Base-by-base conservation (phyloP, 129 eudicot genomes). In the Lactuca saligna region DNA sequence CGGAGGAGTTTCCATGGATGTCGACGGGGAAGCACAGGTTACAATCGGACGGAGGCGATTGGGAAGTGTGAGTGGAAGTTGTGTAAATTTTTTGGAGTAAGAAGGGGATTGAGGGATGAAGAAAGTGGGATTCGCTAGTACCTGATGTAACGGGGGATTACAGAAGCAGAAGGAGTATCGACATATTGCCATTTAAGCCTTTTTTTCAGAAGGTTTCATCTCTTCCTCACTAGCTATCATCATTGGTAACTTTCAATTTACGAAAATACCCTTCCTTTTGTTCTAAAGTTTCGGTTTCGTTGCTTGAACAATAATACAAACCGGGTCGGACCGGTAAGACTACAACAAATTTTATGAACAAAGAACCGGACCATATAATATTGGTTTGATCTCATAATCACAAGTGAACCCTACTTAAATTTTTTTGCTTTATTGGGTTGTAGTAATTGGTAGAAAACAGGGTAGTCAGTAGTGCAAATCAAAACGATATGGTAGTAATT, bases 1-100 rank as follows among this genome's bases (percentile, higher is more conserved):
- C 37, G 96, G 95, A 32, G 96, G 95, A 65, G 82, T 57, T 55
- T 92, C 96, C 98, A 92, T 92, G 53, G 87, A 63, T 69, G 82
- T 73, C 11, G 89, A 57, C 8, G 78, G 59, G 29, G 80, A 72
- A 38, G 75, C 55, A 38, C 49, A 33, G 35, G 71, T 49, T 63
- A 51, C 31, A 76, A n/a, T 3, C 34, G 63, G 12, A 39, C 59
- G 79, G 61, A 16, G 61, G 69, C 70, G 74, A 59, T 65, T 54
- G 16, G 50, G 80, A 15, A 7, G 41, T 13, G 38, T 33, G 66
- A 69, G 69, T 42, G 81, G 66, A 42, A 66, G 63, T 71, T 33
- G 59, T 1, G 83, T 65, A 44, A 77, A 63, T 65, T 57, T 71
- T 66, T 1, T 63, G 63, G 76, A 63, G 67, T 69, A 73, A 13